These are phyloP conservation scores for Capsicum baccatum DNA, from an alignment of 257 asterid genomes.

Conservation along the genomic window DNA sequence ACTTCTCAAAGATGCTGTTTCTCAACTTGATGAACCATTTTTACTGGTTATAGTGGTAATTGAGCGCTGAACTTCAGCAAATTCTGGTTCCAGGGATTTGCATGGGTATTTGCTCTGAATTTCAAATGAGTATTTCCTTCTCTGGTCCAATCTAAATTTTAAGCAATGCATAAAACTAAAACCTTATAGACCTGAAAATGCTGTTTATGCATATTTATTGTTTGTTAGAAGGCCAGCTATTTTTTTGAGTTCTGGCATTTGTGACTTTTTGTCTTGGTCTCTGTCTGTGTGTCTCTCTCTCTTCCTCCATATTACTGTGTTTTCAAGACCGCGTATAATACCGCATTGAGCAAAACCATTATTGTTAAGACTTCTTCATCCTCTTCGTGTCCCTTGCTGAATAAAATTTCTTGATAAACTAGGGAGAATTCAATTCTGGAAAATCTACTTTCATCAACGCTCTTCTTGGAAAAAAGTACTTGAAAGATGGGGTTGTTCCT, in stretches of 20 bases:
- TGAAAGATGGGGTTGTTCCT: slow-evolving; percentile 93
- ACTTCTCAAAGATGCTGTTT: slow-evolving; percentile 97
- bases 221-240: neutral
- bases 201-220: neutral
- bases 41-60: slow-evolving; percentile 99
- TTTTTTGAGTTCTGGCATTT: neutral
- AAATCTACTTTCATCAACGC: slow-evolving; percentile 98
- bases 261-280: neutral
- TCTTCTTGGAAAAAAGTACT: slow-evolving; percentile 86
- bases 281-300: neutral
- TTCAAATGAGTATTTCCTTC: slow-evolving; percentile 63
- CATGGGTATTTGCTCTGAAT: slow-evolving; percentile 98
- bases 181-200: neutral
- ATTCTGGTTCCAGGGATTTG: slow-evolving; percentile 95
- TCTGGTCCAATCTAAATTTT: slow-evolving; percentile 44
- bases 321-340: neutral
- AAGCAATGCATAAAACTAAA: neutral
- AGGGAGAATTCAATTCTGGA: slow-evolving; percentile 99
- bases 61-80: slow-evolving; percentile 99
- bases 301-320: neutral
- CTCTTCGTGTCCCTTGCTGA: neutral
- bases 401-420: slow-evolving; percentile 37
- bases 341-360: slow-evolving; percentile 6
- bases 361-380: neutral
- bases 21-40: slow-evolving; percentile 96